Base-by-base conservation (phyloP, 768 basidiomycete species). In the Calocybe indica region DNA sequence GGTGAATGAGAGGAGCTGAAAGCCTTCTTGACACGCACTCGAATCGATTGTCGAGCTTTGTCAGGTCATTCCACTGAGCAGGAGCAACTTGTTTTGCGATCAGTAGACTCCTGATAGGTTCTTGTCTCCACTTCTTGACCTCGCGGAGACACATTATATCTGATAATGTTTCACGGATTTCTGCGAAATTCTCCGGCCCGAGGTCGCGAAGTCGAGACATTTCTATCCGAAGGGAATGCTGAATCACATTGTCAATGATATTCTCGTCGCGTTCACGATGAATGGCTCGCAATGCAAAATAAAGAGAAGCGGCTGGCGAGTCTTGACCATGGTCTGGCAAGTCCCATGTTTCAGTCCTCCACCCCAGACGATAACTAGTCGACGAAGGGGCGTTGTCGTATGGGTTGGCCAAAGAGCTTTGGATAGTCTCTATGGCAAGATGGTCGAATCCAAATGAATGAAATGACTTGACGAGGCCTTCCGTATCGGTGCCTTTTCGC, bases 311-410 rank as follows among this genome's bases (percentile, higher is more conserved):
- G 15, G 79, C 80, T 7, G 80, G 62, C 28, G 69, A 69, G 15
- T 67, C 66, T 45, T 71, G 64, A 1, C 65, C 63, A 7, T 72
- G 70, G 42, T 88, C 79, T 1, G 94, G 94, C 22, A 99, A 69
- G 64, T 98, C 94, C 96, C 96, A 99, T 1, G 83, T 85, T 51
- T 88, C 90, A 0, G 93, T 95, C 40, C 94, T 77, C 96, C 96
- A 98, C 11, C 88, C 96, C 1, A 97, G 72, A 36, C 82, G 77
- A 63, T 92, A 93, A 32, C 71, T 78, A 70, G 88, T 75, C 0
- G 78, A 66, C 11, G 73, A 60, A 22, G 51, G 56, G 10, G 52
- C 59, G 46, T 51, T 58, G 48, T 56, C 52, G 9, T 64, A 48
- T 40, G 65, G 52, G 49, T 55, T 58, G n/a, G 67, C 64, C 10